A percentile compares a stretch with the other conserved stretches of the same genome.
Conservation (phyloP, 2,329 filamentous ascomycete species). For the Exophiala sp. region DNA sequence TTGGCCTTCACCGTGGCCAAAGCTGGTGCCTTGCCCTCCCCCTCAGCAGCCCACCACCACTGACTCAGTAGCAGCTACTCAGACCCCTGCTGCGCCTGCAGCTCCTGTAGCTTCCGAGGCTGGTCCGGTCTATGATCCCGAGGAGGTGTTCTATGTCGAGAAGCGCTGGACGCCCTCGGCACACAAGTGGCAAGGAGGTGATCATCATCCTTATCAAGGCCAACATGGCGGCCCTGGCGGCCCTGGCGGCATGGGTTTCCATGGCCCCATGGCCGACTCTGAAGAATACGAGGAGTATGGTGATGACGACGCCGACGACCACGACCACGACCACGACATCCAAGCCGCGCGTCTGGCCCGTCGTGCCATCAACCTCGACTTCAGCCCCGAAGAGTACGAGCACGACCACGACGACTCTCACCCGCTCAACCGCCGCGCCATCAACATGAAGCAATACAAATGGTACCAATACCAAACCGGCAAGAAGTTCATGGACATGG, state of each 20-base stretch:
- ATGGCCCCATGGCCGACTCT: slow-evolving; percentile 15
- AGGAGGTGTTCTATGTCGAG: slow-evolving; percentile 1
- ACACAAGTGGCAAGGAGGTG: slow-evolving; percentile 6
- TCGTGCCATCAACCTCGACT: slow-evolving; percentile 2
- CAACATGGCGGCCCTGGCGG: background rate
- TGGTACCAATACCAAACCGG: slow-evolving; percentile 6
- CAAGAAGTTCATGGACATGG: background rate
- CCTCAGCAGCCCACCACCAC: slow-evolving; percentile 2
- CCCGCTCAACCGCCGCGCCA: background rate
- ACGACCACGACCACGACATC: slow-evolving; percentile 8
- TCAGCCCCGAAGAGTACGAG: background rate
- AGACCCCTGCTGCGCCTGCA: background rate
- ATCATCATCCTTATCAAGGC: background rate
- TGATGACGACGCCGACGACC: background rate
- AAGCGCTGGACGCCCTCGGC: slow-evolving; percentile 7
- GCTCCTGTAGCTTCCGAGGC: background rate
- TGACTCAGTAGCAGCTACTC: background rate
- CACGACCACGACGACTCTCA: background rate
- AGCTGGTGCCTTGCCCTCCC: slow-evolving; percentile 16
- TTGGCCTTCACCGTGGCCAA: slow-evolving; percentile 16
- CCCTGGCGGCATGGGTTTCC: background rate
- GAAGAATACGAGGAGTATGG: slow-evolving; percentile 1
- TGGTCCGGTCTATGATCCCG: slow-evolving; percentile 8
- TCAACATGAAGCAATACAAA: slow-evolving; percentile 2
- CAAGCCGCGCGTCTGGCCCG: background rate